phyloP scores from a whole-genome alignment of 495 filamentous ascomycete species.

The Neurospora tetraspora region DNA sequence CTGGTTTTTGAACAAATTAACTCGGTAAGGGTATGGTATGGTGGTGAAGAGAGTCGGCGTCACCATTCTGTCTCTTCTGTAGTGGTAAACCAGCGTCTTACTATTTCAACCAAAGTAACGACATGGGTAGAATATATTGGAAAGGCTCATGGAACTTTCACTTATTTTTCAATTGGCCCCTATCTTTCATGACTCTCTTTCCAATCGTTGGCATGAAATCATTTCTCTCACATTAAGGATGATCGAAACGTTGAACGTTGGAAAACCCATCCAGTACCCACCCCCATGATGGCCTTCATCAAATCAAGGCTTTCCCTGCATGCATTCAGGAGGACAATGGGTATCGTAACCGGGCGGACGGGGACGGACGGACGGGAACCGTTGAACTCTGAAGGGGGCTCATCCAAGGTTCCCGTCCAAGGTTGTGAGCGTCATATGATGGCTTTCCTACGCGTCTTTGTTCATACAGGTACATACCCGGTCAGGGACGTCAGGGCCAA shows the following conservation, averaged over 20 bases:
- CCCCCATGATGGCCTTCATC: background rate
- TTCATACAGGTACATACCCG: background rate
- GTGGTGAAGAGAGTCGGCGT: too few species aligned
- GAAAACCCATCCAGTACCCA: background rate
- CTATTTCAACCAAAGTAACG: too few species aligned
- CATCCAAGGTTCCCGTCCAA: background rate
- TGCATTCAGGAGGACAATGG: background rate
- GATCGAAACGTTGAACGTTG: background rate
- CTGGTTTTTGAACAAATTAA: too few species aligned
- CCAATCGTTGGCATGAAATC: background rate
- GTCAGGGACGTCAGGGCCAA: background rate
- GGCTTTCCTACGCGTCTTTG: background rate
- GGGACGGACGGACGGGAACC: background rate
- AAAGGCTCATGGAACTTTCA: too few species aligned
- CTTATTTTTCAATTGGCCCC: too few species aligned
- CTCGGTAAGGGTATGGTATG: too few species aligned
- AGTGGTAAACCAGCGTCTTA: too few species aligned
- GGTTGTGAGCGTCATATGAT: background rate
- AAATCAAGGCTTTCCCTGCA: background rate
- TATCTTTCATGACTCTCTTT: background rate
- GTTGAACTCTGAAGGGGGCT: background rate
- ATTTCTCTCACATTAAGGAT: background rate
- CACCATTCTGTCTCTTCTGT: too few species aligned
- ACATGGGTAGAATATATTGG: too few species aligned
- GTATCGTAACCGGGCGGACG: background rate